A percentile compares a stretch with the other conserved stretches of the same genome.
Conservation (phyloP, 148 eudicot species). For the Fagopyrum homotropicum region DNA sequence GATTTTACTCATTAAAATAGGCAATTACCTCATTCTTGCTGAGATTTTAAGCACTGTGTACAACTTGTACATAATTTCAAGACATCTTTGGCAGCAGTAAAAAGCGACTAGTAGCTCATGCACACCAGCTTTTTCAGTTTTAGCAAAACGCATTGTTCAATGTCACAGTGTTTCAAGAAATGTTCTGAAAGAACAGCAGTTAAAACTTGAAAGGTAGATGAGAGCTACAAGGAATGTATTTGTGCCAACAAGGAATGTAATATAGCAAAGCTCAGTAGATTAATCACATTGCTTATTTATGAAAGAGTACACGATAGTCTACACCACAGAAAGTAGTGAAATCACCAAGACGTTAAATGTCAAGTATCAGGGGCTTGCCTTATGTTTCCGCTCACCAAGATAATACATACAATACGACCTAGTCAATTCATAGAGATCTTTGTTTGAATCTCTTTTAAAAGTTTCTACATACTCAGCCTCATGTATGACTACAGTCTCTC, state of each 20-base stretch:
- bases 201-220: background rate
- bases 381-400: background rate
- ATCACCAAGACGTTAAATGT: background rate
- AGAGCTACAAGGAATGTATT: background rate
- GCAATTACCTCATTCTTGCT: background rate
- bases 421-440: background rate
- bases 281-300: background rate
- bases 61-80: background rate
- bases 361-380: background rate
- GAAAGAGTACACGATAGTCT: background rate
- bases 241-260: background rate
- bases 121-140: background rate
- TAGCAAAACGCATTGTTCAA: background rate
- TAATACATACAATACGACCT: background rate
- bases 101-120: background rate
- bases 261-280: background rate
- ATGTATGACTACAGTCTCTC: background rate
- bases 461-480: background rate
- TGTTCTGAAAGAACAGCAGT: background rate
- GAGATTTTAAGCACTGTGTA: background rate
- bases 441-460: background rate
- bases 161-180: background rate
- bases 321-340: background rate
- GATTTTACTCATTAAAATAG: background rate
- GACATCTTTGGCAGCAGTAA: background rate